Base-by-base conservation (phyloP, 2,329 filamentous ascomycete genomes). In the Didymella sp. region DNA sequence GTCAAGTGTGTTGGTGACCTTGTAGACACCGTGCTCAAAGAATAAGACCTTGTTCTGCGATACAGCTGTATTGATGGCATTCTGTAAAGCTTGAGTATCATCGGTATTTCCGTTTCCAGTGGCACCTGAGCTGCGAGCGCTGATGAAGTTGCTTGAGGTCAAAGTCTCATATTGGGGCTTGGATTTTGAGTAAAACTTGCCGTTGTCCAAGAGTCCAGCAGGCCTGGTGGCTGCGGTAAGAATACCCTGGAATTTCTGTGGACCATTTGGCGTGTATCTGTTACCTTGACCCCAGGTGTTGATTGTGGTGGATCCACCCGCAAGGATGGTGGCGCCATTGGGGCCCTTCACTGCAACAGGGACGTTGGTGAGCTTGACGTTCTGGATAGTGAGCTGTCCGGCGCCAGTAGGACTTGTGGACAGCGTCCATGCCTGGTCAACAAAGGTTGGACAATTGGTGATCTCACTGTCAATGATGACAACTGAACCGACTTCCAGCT, bases 51-150 rank as follows among this genome's bases (percentile, higher is more conserved):
- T 74, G 59, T 84, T 79, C 58, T 85, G 84, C 0, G 84, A 69
- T 15, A 81, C 82, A 27, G 84, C 85, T 45, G 77, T 83, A 75
- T 93, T 81, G 64, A 96, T 85, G 41, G 91, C 80, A 51, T 85
- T 84, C 75, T 96, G 92, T 65, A 95, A 87, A 9, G 88, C 89
- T 5, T 82, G 84, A 2, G 92, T 96, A 67, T 97, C 93, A 68
- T 98, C 94, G 3, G 69, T n/a, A 86, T 89, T 62, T 27, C 73
- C 94, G 71, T 98, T 92, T 65, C 93, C 93, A 76, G 86, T 90
- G 67, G 91, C 92, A 50, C 78, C 81, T 40, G 76, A 75, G 50
- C 73, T 72, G 31, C 73, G 73, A 54, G 67, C 72, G 44, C 69
- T 73, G 63, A 94, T 76, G 68, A 97, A 95, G 19, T 82, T 82